These are phyloP conservation scores for Ziziphus jujuba DNA, from an alignment of 306 rosid genomes.

Conservation along the genomic window DNA sequence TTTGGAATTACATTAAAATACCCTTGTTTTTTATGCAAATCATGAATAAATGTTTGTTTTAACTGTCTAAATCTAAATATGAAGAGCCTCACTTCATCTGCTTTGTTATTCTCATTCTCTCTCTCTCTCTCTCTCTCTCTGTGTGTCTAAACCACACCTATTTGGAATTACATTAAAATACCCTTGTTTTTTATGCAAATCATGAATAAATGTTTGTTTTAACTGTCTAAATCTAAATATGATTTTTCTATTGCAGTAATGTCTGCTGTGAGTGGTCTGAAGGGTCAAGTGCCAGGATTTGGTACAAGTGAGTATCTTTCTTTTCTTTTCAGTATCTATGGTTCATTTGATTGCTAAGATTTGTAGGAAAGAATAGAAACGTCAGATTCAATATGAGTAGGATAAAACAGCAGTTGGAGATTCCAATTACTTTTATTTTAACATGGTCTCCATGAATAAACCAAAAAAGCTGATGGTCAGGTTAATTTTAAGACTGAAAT, in stretches of 20 bases:
- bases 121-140: no score
- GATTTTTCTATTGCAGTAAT: constrained; percentile 58
- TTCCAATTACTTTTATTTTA: no score
- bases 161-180: constrained; percentile 5
- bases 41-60: no score
- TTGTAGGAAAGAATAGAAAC: background rate
- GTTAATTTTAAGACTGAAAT: no score
- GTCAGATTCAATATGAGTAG: background rate
- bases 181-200: constrained; percentile 4
- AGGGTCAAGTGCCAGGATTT: constrained; percentile 65
- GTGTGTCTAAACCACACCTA: background rate
- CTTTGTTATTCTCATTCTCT: no score
- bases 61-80: no score
- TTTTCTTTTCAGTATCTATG: constrained; percentile 13
- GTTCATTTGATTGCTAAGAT: constrained; percentile 6
- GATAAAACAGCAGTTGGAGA: no score
- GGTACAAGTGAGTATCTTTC: constrained; percentile 68
- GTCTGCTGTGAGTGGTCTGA: constrained; percentile 92
- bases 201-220: background rate
- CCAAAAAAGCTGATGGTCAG: no score
- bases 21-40: no score
- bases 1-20: constrained; percentile 5
- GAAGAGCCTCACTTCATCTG: no score
- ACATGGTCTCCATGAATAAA: no score
- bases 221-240: background rate